Evolutionary conservation across 2,329 filamentous ascomycete genomes (phyloP).

Genomic region (Neofusicoccum parvum): DNA sequence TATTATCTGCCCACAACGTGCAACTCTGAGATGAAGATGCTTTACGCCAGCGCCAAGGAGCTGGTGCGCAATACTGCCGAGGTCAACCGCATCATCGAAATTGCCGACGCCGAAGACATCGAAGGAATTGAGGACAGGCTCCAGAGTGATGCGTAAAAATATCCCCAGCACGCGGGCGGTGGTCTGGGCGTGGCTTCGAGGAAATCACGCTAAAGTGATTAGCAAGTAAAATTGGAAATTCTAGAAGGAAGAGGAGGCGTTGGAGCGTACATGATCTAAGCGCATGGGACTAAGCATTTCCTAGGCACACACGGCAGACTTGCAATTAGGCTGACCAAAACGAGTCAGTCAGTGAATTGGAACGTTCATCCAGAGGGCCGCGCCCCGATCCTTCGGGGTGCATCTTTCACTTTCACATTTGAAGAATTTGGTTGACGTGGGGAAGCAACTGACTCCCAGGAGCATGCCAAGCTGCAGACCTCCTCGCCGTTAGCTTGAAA

Average conservation of each 20-base stretch:
- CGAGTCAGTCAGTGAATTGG: background rate
- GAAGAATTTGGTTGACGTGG: background rate
- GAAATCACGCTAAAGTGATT: background rate
- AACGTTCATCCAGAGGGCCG: background rate
- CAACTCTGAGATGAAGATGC: conserved; percentile 84
- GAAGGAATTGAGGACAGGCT: conserved; percentile 75
- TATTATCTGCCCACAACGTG: conserved; percentile 94
- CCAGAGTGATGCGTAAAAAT: conserved; percentile 27
- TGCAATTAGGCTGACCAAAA: background rate
- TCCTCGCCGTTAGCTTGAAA: background rate
- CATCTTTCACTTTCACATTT: background rate
- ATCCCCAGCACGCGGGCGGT: background rate
- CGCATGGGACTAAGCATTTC: background rate
- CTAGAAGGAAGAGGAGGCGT: background rate
- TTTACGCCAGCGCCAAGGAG: conserved; percentile 95
- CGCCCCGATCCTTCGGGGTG: background rate
- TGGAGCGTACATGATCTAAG: background rate
- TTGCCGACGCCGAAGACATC: conserved; percentile 78
- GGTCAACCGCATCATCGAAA: conserved; percentile 84
- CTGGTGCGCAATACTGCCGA: conserved; percentile 91
- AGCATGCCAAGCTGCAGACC: background rate
- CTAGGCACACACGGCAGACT: background rate
- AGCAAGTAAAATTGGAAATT: background rate
- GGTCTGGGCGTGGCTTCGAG: background rate
- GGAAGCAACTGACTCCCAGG: background rate